These are phyloP conservation scores for Komagataella pastoris DNA, from an alignment of 805 yeast genomes.

Conservation along the genomic window DNA sequence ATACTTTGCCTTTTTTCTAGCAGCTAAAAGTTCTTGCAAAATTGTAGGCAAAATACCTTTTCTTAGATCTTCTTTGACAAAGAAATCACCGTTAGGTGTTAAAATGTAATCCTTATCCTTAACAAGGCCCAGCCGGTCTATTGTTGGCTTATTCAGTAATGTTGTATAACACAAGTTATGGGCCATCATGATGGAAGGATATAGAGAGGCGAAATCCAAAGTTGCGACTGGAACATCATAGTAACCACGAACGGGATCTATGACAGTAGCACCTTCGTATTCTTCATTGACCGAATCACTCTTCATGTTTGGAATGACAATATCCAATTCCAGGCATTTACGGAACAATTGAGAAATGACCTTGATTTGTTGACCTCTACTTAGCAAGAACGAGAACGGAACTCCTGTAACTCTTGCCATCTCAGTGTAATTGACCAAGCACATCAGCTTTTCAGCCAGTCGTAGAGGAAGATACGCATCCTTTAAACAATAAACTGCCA, in stretches of 20 bases:
- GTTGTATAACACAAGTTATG: conserved; percentile 96
- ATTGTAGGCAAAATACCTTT: conserved; percentile 89
- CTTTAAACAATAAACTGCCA: conserved; percentile 94
- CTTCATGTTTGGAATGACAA: conserved; percentile 84
- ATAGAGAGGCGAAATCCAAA: conserved; percentile 90
- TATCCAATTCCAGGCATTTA: conserved; percentile 75
- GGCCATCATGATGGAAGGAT: conserved; percentile 99
- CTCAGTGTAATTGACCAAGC: conserved; percentile 91
- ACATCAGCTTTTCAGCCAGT: conserved; percentile 85
- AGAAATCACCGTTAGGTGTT: conserved; percentile 89
- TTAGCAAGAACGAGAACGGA: conserved; percentile 76
- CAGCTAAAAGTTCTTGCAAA: conserved; percentile 73
- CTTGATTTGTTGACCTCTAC: conserved; percentile 96
- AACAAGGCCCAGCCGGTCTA: conserved; percentile 46
- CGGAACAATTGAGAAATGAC: conserved; percentile 92
- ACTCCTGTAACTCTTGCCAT: conserved; percentile 99
- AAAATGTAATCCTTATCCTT: conserved; percentile 68
- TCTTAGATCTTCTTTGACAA: conserved; percentile 55
- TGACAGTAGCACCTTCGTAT: conserved; percentile 98
- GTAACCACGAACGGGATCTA: conserved; percentile 92
- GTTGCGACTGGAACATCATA: conserved; percentile 97
- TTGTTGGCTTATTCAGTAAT: conserved; percentile 53
- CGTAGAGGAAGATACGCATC: conserved; percentile 91
- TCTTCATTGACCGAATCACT: conserved; percentile 78
- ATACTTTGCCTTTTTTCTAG: conserved; percentile 85